Conservation (phyloP, 805 yeast species). For the Cephaloascus fragrans region DNA sequence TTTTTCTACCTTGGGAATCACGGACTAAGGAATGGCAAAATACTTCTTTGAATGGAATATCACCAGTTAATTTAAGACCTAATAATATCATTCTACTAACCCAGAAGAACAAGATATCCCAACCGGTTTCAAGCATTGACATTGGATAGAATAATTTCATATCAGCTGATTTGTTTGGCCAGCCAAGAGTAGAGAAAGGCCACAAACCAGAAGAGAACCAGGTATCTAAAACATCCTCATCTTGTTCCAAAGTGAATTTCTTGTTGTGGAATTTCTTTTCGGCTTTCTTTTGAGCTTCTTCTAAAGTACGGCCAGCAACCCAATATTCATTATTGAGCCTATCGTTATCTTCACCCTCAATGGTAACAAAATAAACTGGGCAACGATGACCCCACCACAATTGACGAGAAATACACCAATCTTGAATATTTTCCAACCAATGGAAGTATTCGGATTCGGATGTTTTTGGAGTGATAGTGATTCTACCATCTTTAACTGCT, state of each 20-base stretch:
- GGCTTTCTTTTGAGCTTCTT: constrained; percentile 84
- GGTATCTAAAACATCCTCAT: constrained; percentile 96
- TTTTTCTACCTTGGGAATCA: constrained; percentile 98
- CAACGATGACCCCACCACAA: constrained; percentile 96
- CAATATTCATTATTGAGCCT: constrained; percentile 62
- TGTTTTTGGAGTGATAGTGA: constrained; percentile 76
- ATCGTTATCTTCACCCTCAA: constrained; percentile 67
- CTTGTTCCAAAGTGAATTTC: constrained; percentile 77
- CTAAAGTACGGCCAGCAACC: constrained; percentile 81
- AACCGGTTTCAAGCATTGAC: constrained; percentile 94
- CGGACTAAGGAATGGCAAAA: constrained; percentile 98
- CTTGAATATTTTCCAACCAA: constrained; percentile 95
- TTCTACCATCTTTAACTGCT: constrained; percentile 75
- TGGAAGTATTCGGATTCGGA: constrained; percentile 90
- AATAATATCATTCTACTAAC: constrained; percentile 92
- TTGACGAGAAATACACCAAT: constrained; percentile 97
- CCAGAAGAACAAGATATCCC: constrained; percentile 99
- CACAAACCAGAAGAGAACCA: constrained; percentile 98
- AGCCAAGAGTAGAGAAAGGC: constrained; percentile 95
- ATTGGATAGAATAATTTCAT: constrained; percentile 76
- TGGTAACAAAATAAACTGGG: constrained; percentile 82
- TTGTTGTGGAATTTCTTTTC: constrained; percentile 56
- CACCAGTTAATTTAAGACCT: constrained; percentile 83
- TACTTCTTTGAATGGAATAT: constrained; percentile 89
- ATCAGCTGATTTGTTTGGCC: constrained; percentile 82